Percentiles rank a stretch among this genome's conserved stretches.
phyloP scores from a whole-genome alignment of 129 eudicot species.

The Escallonia rubra region DNA sequence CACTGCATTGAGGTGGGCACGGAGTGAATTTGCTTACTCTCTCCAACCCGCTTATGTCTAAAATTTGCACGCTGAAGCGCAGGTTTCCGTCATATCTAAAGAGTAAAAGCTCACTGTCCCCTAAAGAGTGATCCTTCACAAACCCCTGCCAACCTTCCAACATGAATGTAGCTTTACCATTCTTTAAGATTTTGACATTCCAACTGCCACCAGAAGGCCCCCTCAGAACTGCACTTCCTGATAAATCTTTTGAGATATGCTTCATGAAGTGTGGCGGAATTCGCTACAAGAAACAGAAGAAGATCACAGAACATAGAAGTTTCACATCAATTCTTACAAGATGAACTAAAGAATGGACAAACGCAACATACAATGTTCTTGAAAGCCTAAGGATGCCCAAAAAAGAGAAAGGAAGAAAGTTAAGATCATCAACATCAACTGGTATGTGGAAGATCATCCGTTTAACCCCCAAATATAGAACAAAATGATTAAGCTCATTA shows the following conservation, averaged over 20 bases:
- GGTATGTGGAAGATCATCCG: too few species aligned
- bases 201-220: slow-evolving; percentile 12
- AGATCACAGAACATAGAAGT: too few species aligned
- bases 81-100: slow-evolving; percentile 27
- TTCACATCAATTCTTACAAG: too few species aligned
- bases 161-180: not conserved
- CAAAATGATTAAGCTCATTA: too few species aligned
- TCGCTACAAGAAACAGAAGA: not conserved
- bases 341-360: too few species aligned
- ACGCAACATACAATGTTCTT: too few species aligned
- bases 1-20: not conserved
- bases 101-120: not conserved
- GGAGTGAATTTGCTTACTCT: not conserved
- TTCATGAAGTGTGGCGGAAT: not conserved
- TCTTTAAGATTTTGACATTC: not conserved
- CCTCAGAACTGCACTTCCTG: not conserved
- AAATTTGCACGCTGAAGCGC: slow-evolving; percentile 21
- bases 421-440: too few species aligned
- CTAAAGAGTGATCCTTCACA: slow-evolving; percentile 4
- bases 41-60: slow-evolving; percentile 8
- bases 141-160: slow-evolving; percentile 21
- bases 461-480: too few species aligned
- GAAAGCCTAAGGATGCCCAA: too few species aligned
- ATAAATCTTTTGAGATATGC: not conserved
- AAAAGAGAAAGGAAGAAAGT: too few species aligned